Evolutionary conservation across 106 monocot species (phyloP).

Genomic region (Dendrobium nobile): DNA sequence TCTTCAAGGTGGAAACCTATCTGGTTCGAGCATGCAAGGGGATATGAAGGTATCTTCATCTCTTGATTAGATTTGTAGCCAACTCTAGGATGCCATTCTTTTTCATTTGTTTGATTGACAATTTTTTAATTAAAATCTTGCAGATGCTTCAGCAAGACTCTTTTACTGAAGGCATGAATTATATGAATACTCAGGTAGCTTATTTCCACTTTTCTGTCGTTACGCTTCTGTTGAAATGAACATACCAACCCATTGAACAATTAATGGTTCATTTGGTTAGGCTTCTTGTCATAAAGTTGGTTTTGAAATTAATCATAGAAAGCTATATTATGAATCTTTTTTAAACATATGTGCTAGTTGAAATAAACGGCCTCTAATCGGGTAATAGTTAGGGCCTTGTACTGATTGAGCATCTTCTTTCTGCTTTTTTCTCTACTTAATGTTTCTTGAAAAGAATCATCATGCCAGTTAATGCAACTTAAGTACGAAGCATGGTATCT

Average conservation of each 20-base stretch:
- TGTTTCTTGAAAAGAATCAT: too few species aligned
- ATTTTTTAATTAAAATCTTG: neutral
- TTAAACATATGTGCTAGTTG: neutral
- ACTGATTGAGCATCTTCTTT: neutral
- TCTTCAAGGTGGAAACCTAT: conserved; percentile 23
- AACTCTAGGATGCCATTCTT: neutral
- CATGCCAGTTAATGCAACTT: too few species aligned
- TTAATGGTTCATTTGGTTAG: neutral
- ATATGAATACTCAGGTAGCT: conserved; percentile 40
- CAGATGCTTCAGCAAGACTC: conserved; percentile 34
- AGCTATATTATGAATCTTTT: neutral
- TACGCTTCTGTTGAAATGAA: neutral
- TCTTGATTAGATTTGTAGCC: neutral
- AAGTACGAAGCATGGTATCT: too few species aligned
- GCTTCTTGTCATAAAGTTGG: neutral
- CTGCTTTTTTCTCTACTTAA: too few species aligned
- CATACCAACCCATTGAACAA: neutral
- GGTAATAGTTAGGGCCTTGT: neutral
- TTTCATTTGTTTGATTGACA: neutral
- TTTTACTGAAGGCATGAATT: conserved; percentile 33
- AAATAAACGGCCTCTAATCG: neutral
- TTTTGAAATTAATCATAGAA: neutral
- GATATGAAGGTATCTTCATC: conserved; percentile 16
- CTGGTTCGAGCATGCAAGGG: conserved; percentile 30
- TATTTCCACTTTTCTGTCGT: neutral